Evolutionary conservation across 768 basidiomycete genomes (phyloP), one percentile per base, ranked within the genome.

Genomic region (Tricholoma flavovirens): DNA sequence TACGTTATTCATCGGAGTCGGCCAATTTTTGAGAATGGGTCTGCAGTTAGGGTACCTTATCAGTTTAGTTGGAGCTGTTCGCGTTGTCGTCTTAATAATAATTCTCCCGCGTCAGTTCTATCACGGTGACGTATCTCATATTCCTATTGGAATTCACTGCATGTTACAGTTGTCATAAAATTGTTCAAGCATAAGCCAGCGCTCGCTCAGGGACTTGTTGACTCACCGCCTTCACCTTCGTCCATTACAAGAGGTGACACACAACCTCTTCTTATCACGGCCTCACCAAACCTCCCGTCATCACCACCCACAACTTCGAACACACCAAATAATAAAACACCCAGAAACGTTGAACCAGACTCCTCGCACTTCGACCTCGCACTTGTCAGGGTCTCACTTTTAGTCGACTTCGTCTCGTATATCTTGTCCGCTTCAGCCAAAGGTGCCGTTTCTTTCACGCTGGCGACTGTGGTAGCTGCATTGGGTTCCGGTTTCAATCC

Each of bases 401-500:
- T 77, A 8, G 55, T 90, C 48, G 86, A 90, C 42, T 49, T 81
- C 12, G 30, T 79, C 24, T 71, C 78, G 8, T 88, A 83, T 64
- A 60, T 73, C 8, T 58, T 76, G 51, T 76, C 88, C 73, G 74
- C 74, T 0, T 32, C 83, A 51, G 74, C 82, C 1, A 69, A 71
- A 3, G 75, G 72, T 5, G 73, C 82, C 2, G 32, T 70, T 2
- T 58, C 75, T 26, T 96, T 87, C 66, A 78, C 82, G 11, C 33
- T 76, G 5, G 75, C 75, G 46, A 76, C 75, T 29, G 63, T 80
- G 17, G 12, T 88, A 4, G 71, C 75, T 17, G 74, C 87, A n/a
- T 71, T 92, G 21, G 83, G 83, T 0, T 66, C 75, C 0, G 90
- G 87, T 1, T 82, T 86, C 55, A 67, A 65, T 19, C 91, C 93